Evolutionary conservation across 306 rosid species (phyloP).

Genomic region (Prunus kanzakura): DNA sequence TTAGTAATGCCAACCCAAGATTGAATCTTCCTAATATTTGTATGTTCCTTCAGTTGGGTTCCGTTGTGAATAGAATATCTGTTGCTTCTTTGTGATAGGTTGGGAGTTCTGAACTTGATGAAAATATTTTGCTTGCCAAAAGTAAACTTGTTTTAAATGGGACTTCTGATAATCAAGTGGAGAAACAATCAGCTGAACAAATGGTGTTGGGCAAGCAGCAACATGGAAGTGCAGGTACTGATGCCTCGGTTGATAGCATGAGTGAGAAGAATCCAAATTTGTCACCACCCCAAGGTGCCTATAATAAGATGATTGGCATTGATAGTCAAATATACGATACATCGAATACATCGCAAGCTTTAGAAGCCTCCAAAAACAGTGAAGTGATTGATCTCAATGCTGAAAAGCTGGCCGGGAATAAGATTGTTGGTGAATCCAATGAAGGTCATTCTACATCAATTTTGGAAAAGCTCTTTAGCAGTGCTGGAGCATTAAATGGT

Average conservation of each 20-base stretch:
- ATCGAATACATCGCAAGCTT: conserved; percentile 44
- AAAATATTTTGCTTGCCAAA: conserved; percentile 30
- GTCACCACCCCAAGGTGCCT: conserved; percentile 41
- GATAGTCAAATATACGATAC: conserved; percentile 39
- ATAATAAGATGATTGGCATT: conserved; percentile 37
- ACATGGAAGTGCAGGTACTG: conserved; percentile 37
- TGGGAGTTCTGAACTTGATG: conserved; percentile 47
- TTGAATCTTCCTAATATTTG: not conserved
- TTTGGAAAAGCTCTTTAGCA: conserved; percentile 67
- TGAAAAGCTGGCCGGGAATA: conserved; percentile 47
- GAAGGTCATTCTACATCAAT: conserved; percentile 57
- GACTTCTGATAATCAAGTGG: conserved; percentile 44
- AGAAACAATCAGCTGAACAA: conserved; percentile 39
- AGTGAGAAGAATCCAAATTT: conserved; percentile 39
- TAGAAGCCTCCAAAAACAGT: conserved; percentile 55
- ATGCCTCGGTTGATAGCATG: conserved; percentile 37
- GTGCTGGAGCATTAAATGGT: conserved; percentile 43
- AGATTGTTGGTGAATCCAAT: conserved; percentile 37
- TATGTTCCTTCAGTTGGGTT: not conserved
- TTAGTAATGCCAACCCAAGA: not conserved
- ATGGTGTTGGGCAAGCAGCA: conserved; percentile 40
- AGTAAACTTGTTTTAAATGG: conserved; percentile 35
- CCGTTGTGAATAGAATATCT: conserved; percentile 16
- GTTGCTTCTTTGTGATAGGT: conserved; percentile 48
- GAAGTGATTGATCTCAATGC: conserved; percentile 43